A percentile compares a stretch with the other conserved stretches of the same genome.
Conservation (phyloP, 345 rosid species). For the Pistacia integerrima region DNA sequence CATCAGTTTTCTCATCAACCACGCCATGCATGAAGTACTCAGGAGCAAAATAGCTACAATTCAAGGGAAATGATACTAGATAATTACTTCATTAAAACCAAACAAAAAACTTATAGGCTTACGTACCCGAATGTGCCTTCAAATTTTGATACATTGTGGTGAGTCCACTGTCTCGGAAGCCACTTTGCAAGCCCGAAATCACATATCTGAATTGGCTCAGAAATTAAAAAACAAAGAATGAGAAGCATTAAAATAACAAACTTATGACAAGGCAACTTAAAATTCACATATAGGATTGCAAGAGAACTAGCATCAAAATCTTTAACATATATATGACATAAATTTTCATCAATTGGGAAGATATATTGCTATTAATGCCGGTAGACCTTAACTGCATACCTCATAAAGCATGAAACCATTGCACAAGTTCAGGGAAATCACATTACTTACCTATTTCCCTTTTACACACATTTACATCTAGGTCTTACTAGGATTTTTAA, state of each 20-base stretch:
- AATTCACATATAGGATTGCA: background rate
- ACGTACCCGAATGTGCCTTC: slow-evolving; percentile 97
- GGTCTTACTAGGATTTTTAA: background rate
- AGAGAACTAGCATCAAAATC: background rate
- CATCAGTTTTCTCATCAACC: slow-evolving; percentile 92
- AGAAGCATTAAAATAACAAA: background rate
- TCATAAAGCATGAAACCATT: background rate
- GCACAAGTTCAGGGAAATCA: background rate
- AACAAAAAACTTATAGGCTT: slow-evolving; percentile 6
- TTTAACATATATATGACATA: background rate
- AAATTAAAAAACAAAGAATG: slow-evolving; percentile 17
- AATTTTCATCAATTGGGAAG: background rate
- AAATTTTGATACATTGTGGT: slow-evolving; percentile 81
- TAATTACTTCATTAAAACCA: background rate
- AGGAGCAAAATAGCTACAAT: slow-evolving; percentile 84
- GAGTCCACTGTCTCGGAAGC: slow-evolving; percentile 86
- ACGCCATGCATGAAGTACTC: slow-evolving; percentile 95
- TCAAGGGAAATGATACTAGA: slow-evolving; percentile 4
- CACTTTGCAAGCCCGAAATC: slow-evolving; percentile 97
- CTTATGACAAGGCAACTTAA: slow-evolving; percentile 6
- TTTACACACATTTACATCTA: background rate
- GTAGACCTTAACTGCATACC: background rate
- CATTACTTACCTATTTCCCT: background rate
- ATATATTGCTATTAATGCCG: background rate
- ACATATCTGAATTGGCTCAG: slow-evolving; percentile 53